Evolutionary conservation across 2,329 filamentous ascomycete genomes (phyloP).

Genomic region (Arthrobotrys megalospora): DNA sequence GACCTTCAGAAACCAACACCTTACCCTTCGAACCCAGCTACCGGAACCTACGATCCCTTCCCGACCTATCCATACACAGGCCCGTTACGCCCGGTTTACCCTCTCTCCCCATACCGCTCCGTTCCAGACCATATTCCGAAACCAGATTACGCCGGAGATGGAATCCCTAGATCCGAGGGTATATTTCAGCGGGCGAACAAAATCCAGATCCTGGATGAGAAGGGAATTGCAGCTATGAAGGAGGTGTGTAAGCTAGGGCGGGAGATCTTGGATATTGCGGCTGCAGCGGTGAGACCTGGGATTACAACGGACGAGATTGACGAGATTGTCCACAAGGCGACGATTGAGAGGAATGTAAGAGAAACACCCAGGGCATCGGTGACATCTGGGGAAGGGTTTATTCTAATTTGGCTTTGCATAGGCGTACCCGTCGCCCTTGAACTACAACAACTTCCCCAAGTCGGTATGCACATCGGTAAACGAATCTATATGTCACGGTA

Average conservation of each 20-base stretch:
- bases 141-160: slow-evolving; percentile 90
- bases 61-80: slow-evolving; percentile 89
- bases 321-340: slow-evolving; percentile 93
- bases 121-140: slow-evolving; percentile 85
- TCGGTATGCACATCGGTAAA: slow-evolving; percentile 97
- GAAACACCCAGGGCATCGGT: not conserved
- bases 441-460: slow-evolving; percentile 97
- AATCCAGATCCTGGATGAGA: slow-evolving; percentile 63
- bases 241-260: slow-evolving; percentile 89
- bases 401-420: slow-evolving; percentile 67
- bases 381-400: slow-evolving; percentile 10
- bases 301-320: slow-evolving; percentile 97
- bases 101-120: slow-evolving; percentile 79
- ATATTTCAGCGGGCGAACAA: slow-evolving; percentile 66
- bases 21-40: slow-evolving; percentile 78
- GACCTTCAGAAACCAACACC: slow-evolving; percentile 82
- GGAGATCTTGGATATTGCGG: slow-evolving; percentile 93
- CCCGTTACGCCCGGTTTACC: slow-evolving; percentile 86
- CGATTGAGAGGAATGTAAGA: slow-evolving; percentile 89
- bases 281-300: slow-evolving; percentile 85
- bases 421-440: slow-evolving; percentile 94
- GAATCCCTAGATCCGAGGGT: slow-evolving; percentile 78
- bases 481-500: slow-evolving; percentile 98
- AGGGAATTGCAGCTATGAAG: slow-evolving; percentile 77
- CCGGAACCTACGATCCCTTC: slow-evolving; percentile 91